Conservation (phyloP, 495 filamentous ascomycete genomes). For the Lichina pygmaea region DNA sequence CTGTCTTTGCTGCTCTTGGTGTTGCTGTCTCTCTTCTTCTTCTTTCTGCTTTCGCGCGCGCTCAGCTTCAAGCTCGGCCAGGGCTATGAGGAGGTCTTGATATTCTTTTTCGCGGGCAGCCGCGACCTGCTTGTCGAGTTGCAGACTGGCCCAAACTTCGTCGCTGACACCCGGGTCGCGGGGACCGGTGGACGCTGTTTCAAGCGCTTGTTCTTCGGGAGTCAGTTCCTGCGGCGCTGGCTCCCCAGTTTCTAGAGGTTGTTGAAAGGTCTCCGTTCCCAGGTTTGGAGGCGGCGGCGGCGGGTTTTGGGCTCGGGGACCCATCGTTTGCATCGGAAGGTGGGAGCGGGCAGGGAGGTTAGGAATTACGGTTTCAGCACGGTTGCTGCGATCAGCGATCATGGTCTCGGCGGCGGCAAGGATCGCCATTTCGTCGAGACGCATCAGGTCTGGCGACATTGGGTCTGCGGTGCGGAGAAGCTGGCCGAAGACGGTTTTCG, state of each 20-base stretch:
- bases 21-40: no score
- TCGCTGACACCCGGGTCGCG: slow-evolving; percentile 33
- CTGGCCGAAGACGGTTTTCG: slow-evolving; percentile 22
- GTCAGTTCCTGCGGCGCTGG: no score
- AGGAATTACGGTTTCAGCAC: slow-evolving; percentile 1
- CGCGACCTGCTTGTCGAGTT: slow-evolving; percentile 17
- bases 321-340: not conserved
- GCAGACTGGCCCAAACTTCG: slow-evolving; percentile 30
- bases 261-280: no score
- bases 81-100: not conserved
- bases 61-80: not conserved
- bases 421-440: slow-evolving; percentile 12
- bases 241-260: no score
- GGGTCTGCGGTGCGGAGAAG: slow-evolving; percentile 10
- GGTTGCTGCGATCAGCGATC: slow-evolving; percentile 17
- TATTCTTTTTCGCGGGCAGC: slow-evolving; percentile 7
- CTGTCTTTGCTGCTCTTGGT: no score
- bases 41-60: not conserved
- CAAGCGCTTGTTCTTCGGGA: no score
- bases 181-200: not conserved
- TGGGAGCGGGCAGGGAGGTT: not conserved
- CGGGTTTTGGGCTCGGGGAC: not conserved
- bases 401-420: slow-evolving; percentile 15
- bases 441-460: slow-evolving; percentile 5
- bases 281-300: no score